These are phyloP conservation scores for Lactifluus pinguis DNA, from an alignment of 768 basidiomycete genomes.

Conservation along the genomic window DNA sequence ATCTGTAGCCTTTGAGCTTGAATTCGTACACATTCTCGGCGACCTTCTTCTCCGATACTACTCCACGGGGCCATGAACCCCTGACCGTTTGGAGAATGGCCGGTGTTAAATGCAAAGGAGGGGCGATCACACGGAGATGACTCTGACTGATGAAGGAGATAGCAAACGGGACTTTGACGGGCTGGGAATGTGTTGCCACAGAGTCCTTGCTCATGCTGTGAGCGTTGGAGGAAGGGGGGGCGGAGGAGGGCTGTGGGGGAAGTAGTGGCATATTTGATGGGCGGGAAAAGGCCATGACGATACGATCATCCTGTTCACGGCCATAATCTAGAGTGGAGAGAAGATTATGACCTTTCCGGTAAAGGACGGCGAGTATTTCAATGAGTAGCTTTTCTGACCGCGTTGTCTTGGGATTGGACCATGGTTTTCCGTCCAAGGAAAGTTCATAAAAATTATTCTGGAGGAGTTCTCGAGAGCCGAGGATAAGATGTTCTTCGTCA, in stretches of 20 bases:
- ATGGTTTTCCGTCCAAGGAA: constrained; percentile 58
- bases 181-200: not conserved
- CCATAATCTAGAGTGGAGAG: constrained; percentile 71
- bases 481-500: constrained; percentile 35
- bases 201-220: constrained; percentile 20
- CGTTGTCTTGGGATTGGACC: constrained; percentile 59
- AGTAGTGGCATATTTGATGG: constrained; percentile 27
- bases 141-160: constrained; percentile 65
- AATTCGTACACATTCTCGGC: constrained; percentile 68
- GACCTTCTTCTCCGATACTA: constrained; percentile 68
- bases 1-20: constrained; percentile 74
- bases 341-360: constrained; percentile 53
- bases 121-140: constrained; percentile 61
- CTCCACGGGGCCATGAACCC: constrained; percentile 70
- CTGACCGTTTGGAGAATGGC: constrained; percentile 76
- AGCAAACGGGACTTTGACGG: constrained; percentile 42
- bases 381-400: constrained; percentile 60
- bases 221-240: constrained; percentile 23
- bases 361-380: constrained; percentile 53
- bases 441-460: constrained; percentile 58
- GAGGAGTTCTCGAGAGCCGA: constrained; percentile 45
- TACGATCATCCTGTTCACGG: constrained; percentile 62
- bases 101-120: constrained; percentile 69
- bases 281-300: constrained; percentile 63
- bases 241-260: constrained; percentile 19